phyloP scores from a whole-genome alignment of 2,329 filamentous ascomycete species.

The Aureobasidium sp. region DNA sequence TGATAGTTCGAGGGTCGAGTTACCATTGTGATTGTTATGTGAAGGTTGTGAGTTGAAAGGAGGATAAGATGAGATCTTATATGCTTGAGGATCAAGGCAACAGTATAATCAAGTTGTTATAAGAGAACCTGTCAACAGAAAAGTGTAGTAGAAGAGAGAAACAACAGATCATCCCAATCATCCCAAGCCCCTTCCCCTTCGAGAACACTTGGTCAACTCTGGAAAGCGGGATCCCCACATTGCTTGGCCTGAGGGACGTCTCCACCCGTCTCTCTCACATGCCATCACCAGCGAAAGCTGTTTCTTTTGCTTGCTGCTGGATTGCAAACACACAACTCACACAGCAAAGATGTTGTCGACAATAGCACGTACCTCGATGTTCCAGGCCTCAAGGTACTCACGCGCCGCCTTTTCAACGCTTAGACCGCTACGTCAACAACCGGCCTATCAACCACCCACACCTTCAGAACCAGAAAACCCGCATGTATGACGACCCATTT shows the following conservation, averaged over 20 bases:
- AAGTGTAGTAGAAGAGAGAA: neutral
- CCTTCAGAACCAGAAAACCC: slow-evolving; percentile 12
- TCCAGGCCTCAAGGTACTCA: neutral
- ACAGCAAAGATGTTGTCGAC: neutral
- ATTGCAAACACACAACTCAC: neutral
- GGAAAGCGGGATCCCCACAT: neutral
- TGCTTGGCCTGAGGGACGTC: neutral
- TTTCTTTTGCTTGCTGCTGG: neutral
- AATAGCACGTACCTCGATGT: neutral
- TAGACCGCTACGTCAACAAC: slow-evolving; percentile 1
- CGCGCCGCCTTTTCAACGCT: neutral
- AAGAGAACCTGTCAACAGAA: neutral
- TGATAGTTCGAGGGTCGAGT: neutral
- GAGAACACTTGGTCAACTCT: slow-evolving; percentile 11
- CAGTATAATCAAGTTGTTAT: neutral
- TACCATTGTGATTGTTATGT: slow-evolving; percentile 3
- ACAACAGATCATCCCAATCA: neutral
- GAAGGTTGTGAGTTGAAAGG: neutral
- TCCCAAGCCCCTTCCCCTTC: neutral
- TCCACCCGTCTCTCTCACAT: neutral
- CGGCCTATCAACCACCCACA: slow-evolving; percentile 9
- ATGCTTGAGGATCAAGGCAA: neutral
- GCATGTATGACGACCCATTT: neutral
- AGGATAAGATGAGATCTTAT: neutral
- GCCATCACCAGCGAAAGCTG: neutral